phyloP scores from a whole-genome alignment of 2,329 filamentous ascomycete species.

The Periconia sp. region DNA sequence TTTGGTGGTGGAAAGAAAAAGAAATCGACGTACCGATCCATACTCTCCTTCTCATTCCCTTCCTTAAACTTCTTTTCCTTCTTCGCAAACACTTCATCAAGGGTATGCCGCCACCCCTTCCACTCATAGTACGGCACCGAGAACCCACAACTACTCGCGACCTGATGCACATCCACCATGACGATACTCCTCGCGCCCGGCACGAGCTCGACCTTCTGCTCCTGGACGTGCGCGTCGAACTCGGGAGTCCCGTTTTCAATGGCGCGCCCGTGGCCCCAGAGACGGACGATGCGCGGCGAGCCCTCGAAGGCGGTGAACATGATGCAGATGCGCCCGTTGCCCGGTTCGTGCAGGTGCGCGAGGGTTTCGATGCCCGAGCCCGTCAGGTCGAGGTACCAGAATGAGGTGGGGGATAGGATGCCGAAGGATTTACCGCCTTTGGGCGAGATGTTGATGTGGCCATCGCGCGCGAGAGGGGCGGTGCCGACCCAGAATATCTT shows the following conservation, averaged over 20 bases:
- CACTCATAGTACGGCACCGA: constrained; percentile 50
- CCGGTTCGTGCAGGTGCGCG: constrained; percentile 45
- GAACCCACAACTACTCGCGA: constrained; percentile 47
- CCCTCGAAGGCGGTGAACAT: constrained; percentile 48
- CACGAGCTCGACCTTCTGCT: constrained; percentile 38
- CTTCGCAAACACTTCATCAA: constrained; percentile 47
- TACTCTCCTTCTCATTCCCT: constrained; percentile 42
- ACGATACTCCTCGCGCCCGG: constrained; percentile 46
- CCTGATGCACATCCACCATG: constrained; percentile 47
- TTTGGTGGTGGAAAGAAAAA: not conserved
- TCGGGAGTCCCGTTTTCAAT: constrained; percentile 42
- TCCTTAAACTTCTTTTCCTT: constrained; percentile 41
- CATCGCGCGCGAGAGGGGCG: constrained; percentile 42
- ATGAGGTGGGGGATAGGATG: constrained; percentile 41
- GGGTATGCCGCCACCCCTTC: constrained; percentile 40
- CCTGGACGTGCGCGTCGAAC: constrained; percentile 37
- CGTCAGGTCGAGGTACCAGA: constrained; percentile 50
- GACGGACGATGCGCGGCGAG: constrained; percentile 45
- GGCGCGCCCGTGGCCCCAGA: constrained; percentile 45
- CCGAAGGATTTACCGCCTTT: constrained; percentile 50
- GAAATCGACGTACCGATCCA: constrained; percentile 38
- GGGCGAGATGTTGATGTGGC: constrained; percentile 51
- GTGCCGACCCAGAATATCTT: constrained; percentile 49
- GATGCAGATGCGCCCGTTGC: constrained; percentile 47
- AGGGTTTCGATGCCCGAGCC: constrained; percentile 50